Evolutionary conservation across 2,329 filamentous ascomycete species (phyloP), one percentile per base, ranked within the genome.

Genomic region (Neoarthrinium moseri): DNA sequence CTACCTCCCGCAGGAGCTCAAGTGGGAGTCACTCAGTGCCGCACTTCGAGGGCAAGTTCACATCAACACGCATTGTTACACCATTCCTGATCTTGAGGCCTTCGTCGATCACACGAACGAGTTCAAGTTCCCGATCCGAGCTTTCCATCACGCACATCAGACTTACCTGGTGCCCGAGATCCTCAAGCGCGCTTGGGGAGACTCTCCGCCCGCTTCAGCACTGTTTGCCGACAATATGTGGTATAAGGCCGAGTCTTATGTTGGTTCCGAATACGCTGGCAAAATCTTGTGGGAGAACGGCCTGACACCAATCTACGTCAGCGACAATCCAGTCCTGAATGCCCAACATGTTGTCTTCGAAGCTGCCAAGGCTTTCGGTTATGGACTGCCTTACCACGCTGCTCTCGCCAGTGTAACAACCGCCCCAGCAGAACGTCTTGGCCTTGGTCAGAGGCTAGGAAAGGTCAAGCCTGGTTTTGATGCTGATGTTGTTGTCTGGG

Each of bases 61-160:
- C 48, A 73, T 88, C 51, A 87, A 88, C 65, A 83, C 81, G 0
- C 85, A 89, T 55, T 88, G 85, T 65, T 89, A 88, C 61, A 87
- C 82, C 0, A 72, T 86, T 2, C 75, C 83, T 1, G 85, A 88
- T 54, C 68, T 88, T 6, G 84, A 88, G 62, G 80, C 81, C 24
- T 85, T 87, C 59, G 77, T 88, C 4, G 77, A 84, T 49, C 83
- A 87, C 57, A 85, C 80, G 12, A 86, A 87, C 52, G 85, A 88
- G 70, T 89, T 88, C 67, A 75, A 81, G 49, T 87, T 88, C 55
- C 63, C 78, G 0, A 67, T 87, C 4, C 72, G 80, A 11, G 83
- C 84, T 0, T 87, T 88, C 56, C 84, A 88, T 58, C 84, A 88
- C 55, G 84, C 84, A 3, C 81, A 87, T 47, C 77, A 84, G 54